Percentiles rank a stretch among this genome's conserved stretches.
Evolutionary conservation across 768 basidiomycete genomes (phyloP).

Genomic region (Kwoniella dejecticola): DNA sequence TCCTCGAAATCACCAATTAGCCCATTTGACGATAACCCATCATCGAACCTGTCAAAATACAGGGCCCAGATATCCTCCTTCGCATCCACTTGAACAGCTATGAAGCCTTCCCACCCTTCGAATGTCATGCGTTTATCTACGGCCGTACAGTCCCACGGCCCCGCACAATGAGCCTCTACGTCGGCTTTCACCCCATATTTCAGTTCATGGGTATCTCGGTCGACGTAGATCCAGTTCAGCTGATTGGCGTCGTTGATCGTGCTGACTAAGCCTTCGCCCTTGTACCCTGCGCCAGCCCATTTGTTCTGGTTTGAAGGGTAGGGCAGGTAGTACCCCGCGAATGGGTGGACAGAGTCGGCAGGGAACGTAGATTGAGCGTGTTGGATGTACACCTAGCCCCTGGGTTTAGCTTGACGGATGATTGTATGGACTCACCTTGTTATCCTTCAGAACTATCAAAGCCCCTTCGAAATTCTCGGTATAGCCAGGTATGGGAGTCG

Average conservation of each 20-base stretch:
- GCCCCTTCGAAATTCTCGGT: conserved; percentile 20
- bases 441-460: conserved; percentile 15
- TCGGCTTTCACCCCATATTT: conserved; percentile 14
- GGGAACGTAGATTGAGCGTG: conserved; percentile 13
- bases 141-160: conserved; percentile 21
- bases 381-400: conserved; percentile 12
- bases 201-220: conserved; percentile 12
- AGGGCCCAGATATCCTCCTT: conserved; percentile 20
- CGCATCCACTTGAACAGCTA: conserved; percentile 14
- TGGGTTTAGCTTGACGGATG: neutral
- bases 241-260: conserved; percentile 17
- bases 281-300: conserved; percentile 18
- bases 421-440: conserved; percentile 7
- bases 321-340: conserved; percentile 20
- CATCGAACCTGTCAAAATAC: conserved; percentile 21
- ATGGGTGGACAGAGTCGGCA: conserved; percentile 10
- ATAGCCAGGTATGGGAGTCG: conserved; percentile 6
- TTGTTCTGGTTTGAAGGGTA: conserved; percentile 17
- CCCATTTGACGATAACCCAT: conserved; percentile 13
- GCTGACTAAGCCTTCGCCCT: conserved; percentile 23
- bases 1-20: conserved; percentile 9
- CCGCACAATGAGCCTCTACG: conserved; percentile 4
- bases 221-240: conserved; percentile 21
- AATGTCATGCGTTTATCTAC: conserved; percentile 16
- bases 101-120: conserved; percentile 25